These are phyloP conservation scores for Vitis rupestris DNA, from an alignment of 164 flowering plant species.

Conservation along the genomic window DNA sequence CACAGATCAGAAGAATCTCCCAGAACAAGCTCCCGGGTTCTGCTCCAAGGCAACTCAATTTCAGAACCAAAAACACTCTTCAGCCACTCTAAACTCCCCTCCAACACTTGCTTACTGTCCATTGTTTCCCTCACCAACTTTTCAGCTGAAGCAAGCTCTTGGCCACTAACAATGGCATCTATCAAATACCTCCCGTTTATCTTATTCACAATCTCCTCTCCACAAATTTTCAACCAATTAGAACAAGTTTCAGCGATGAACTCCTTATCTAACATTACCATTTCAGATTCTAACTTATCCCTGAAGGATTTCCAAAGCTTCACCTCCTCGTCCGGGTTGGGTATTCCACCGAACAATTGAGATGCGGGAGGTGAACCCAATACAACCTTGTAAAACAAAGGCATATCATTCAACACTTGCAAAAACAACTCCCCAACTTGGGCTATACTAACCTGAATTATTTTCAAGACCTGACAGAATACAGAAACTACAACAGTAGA, in stretches of 20 bases:
- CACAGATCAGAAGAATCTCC: conserved; percentile 75
- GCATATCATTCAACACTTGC: conserved; percentile 85
- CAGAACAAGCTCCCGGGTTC: conserved; percentile 77
- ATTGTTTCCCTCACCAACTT: conserved; percentile 70
- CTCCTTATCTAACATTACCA: conserved; percentile 60
- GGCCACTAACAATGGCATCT: conserved; percentile 62
- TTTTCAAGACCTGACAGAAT: conserved; percentile 63
- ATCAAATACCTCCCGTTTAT: conserved; percentile 65
- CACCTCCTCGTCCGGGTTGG: conserved; percentile 90
- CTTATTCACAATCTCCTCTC: conserved; percentile 56
- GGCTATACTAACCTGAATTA: conserved; percentile 74
- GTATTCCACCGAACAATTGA: conserved; percentile 92
- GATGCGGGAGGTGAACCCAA: conserved; percentile 87
- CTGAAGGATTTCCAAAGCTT: conserved; percentile 78
- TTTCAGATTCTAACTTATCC: conserved; percentile 64
- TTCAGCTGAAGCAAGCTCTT: conserved; percentile 74
- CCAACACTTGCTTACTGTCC: conserved; percentile 77
- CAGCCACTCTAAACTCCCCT: conserved; percentile 94
- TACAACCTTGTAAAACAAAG: conserved; percentile 78
- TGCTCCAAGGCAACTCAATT: conserved; percentile 90
- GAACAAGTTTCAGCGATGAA: conserved; percentile 65
- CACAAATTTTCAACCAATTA: conserved; percentile 75
- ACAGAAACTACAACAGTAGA: conserved; percentile 43
- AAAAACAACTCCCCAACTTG: conserved; percentile 91
- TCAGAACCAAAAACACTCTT: conserved; percentile 92